Base-by-base conservation (phyloP, 2,329 filamentous ascomycete genomes). In the Podosphaera fusca region DNA sequence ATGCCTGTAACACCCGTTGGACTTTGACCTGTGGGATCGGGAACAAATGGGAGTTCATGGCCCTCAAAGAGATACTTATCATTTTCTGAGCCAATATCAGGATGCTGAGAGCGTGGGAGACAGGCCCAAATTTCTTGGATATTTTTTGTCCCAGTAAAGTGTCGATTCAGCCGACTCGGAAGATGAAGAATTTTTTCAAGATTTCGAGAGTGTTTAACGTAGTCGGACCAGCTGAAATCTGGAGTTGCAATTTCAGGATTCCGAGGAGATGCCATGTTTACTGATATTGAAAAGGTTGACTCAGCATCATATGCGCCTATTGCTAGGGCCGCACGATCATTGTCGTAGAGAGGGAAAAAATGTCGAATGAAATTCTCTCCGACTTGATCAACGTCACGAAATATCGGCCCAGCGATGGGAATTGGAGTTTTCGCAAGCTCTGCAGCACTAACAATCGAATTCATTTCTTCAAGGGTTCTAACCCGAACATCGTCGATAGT, bases 41-140 rank as follows among this genome's bases (percentile, higher is more conserved):
- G 76, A 31, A 94, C 74, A 38, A 82, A 81, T 1, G 82, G 78
- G 38, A 89, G 73, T 14, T 83, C 77, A 63, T 87, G 82, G 62
- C 86, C 89, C 69, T 94, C 87, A 66, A 94, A 80, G 56, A 87
- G 78, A 75, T 87, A 94, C 63, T 88, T 85, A 64, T 78, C 74
- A 10, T 81, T 70, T 52, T 86, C 78, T 0, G 76, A 70, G 54
- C 75, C 72, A 60, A 94, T 76, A 64, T 84, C 77, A 1, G 87
- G 83, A 66, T 95, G 88, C 50, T 77, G 78, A 7, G 87, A 90
- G 46, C 73, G 70, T 0, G 88, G 88, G 2, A 95, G 73, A 2
- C 72, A 71, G 57, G 77, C 76, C 82, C 87, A 94, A 21, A 81
- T 67, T 57, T 81, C 75, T 55, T 75, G 73, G 59, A 94, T 88